These are phyloP conservation scores for Dioszegia aurantiaca DNA, from an alignment of 768 basidiomycete species.

Conservation along the genomic window DNA sequence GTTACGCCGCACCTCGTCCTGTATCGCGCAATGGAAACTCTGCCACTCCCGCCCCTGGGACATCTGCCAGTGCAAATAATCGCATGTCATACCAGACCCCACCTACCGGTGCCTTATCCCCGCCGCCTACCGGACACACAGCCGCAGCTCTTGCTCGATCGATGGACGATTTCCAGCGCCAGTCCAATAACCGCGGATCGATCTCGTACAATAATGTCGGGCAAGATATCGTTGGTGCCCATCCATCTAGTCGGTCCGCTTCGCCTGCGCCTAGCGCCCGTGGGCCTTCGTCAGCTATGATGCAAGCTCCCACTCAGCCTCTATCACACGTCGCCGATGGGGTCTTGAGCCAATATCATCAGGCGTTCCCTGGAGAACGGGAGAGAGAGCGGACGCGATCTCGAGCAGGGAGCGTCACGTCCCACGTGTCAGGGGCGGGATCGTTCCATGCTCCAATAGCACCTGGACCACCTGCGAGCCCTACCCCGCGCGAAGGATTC, in stretches of 20 bases:
- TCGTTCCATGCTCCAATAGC: constrained; percentile 5
- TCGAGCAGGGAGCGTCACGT: constrained; percentile 22
- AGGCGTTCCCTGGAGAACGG: constrained; percentile 74
- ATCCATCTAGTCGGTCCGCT: constrained; percentile 69
- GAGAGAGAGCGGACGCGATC: constrained; percentile 40
- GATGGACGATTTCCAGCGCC: constrained; percentile 54
- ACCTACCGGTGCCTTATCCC: constrained; percentile 41
- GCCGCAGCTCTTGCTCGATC: constrained; percentile 50
- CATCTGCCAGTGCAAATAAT: constrained; percentile 17
- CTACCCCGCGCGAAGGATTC: constrained; percentile 59
- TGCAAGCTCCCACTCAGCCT: constrained; percentile 60
- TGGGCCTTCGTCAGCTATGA: constrained; percentile 61
- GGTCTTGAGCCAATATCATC: constrained; percentile 73
- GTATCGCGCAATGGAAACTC: constrained; percentile 31
- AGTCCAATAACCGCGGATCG: constrained; percentile 37
- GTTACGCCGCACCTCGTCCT: constrained; percentile 26
- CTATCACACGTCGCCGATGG: constrained; percentile 60
- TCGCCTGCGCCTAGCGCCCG: constrained; percentile 58
- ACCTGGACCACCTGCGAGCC: background rate
- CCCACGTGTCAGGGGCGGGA: constrained; percentile 1
- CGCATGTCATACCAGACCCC: constrained; percentile 36
- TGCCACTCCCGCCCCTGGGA: constrained; percentile 35
- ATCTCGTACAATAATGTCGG: constrained; percentile 73
- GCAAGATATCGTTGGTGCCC: constrained; percentile 72
- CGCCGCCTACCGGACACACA: constrained; percentile 49